A percentile compares a stretch with the other conserved stretches of the same genome.
These are phyloP conservation scores for Beauveria varroae DNA, from an alignment of 2,329 filamentous ascomycete genomes.

Conservation along the genomic window DNA sequence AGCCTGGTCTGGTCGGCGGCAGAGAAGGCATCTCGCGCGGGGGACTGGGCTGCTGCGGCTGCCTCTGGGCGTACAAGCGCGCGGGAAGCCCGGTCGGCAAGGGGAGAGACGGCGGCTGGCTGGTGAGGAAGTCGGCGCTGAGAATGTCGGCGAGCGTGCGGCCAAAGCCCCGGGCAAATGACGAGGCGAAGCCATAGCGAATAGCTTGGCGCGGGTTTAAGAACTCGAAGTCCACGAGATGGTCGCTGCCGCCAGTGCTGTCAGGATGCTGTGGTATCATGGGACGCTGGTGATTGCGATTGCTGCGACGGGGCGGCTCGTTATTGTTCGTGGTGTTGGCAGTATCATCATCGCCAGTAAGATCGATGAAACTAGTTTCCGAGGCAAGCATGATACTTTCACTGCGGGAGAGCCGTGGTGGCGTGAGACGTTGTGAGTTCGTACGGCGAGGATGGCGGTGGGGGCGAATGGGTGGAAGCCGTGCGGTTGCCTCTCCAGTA, in stretches of 20 bases:
- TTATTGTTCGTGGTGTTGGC: conserved; percentile 7
- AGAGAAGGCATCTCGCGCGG: conserved; percentile 55
- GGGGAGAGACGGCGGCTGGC: neutral
- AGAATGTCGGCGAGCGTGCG: conserved; percentile 3
- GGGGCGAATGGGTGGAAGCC: conserved; percentile 6
- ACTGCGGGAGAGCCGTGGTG: conserved; percentile 36
- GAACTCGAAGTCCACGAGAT: conserved; percentile 21
- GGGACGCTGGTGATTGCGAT: conserved; percentile 10
- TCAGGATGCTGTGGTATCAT: conserved; percentile 2
- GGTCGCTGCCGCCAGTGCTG: conserved; percentile 14
- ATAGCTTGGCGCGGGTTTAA: conserved; percentile 4
- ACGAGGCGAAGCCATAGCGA: conserved; percentile 13
- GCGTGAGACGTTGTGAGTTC: conserved; percentile 31
- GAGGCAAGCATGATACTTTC: conserved; percentile 35
- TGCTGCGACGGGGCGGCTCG: conserved; percentile 2
- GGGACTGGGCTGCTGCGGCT: conserved; percentile 25
- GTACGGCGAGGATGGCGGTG: conserved; percentile 34
- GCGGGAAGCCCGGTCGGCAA: neutral
- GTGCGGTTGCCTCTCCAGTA: neutral
- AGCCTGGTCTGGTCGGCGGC: conserved; percentile 60
- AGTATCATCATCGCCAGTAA: conserved; percentile 38
- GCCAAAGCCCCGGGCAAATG: conserved; percentile 18
- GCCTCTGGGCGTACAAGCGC: conserved; percentile 14
- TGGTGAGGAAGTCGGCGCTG: conserved; percentile 5
- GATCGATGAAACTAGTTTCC: conserved; percentile 38